Base-by-base conservation (phyloP, 106 monocot species). In the Triglochin maritima region DNA sequence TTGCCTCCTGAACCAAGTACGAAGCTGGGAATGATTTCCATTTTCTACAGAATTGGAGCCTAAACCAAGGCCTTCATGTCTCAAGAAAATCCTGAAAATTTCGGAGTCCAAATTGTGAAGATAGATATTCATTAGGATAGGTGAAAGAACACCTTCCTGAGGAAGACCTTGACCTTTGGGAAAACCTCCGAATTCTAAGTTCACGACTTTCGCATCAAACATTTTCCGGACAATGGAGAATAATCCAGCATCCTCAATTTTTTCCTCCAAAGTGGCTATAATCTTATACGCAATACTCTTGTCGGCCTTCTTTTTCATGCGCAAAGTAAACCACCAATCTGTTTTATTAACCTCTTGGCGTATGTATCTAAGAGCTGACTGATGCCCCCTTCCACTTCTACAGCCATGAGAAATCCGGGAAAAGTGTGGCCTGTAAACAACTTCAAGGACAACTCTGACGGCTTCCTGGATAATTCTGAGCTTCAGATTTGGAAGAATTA, bases 141-240 rank as follows among this genome's bases (percentile, higher is more conserved):
- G 87, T 9, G 96, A 91, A 13, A 98, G 77, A 49, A 80, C 74
- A 49, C 96, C 96, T 79, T 98, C 96, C 69, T 98, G 96, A 48
- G 96, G 96, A 74, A 91, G 86, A 2, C 96, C 96, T 47, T 98
- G 82, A 48, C 90, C 90, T 60, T 98, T 98, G 9, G 96, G 91
- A 57, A 85, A 91, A 3, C 72, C 67, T 57, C 96, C 96, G 73
- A 98, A 98, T 48, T 69, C 75, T 78, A 98, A 81, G 65, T 91
- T 91, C 47, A 98, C 74, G 0, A 81, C 90, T 57, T 57, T 51
- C 9, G 80, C 86, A 63, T 98, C 84, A 75, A 88, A 98, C 79
- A 90, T 74, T 13, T 57, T 10, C n/a, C 61, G 71, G 47, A 98
- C 79, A 65, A 98, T 88, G 57, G 49, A 63, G 58, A 82, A 69